Evolutionary conservation across 768 basidiomycete genomes (phyloP), one percentile per base, ranked within the genome.

Genomic region (Erythrobasidium yunnanense): DNA sequence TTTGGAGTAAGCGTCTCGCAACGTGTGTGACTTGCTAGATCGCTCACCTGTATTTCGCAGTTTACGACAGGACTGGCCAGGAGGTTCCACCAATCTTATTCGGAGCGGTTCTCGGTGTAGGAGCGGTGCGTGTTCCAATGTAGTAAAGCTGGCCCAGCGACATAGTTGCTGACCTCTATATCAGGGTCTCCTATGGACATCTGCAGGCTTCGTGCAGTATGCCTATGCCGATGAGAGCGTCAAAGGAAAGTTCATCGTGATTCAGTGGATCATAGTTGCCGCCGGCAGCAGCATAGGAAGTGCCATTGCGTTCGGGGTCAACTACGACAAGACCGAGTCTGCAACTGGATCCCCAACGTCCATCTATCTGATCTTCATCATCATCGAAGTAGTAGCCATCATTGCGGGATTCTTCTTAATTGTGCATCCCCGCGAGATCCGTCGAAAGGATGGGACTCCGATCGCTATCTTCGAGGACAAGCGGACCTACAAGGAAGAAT

Each of bases 11-110:
- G n/a, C n/a, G n/a, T n/a, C n/a, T n/a, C n/a, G n/a, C n/a, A n/a
- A n/a, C n/a, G n/a, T n/a, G n/a, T n/a, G n/a, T n/a, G n/a, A n/a
- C n/a, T n/a, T n/a, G n/a, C n/a, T n/a, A n/a, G n/a, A n/a, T n/a
- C n/a, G n/a, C n/a, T n/a, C n/a, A n/a, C n/a, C n/a, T n/a, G n/a
- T n/a, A n/a, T n/a, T n/a, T n/a, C n/a, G n/a, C n/a, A n/a, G n/a
- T 58, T 25, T 58, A 58, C 35, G 56, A 58, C 45, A 35, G 56
- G 20, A 58, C 56, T 6, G 56, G 56, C 6, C 56, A 58, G 35
- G 56, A 58, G 25, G 56, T 58, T 8, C 56, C 56, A 2, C 56
- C 56, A 17, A 58, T 58, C 56, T 42, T 58, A 7, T 58, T 58
- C 29, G 56, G 56, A 2, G 56, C 56, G 4, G 56, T 58, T 15